phyloP scores from a whole-genome alignment of 345 rosid species.

The Trapa incisa region DNA sequence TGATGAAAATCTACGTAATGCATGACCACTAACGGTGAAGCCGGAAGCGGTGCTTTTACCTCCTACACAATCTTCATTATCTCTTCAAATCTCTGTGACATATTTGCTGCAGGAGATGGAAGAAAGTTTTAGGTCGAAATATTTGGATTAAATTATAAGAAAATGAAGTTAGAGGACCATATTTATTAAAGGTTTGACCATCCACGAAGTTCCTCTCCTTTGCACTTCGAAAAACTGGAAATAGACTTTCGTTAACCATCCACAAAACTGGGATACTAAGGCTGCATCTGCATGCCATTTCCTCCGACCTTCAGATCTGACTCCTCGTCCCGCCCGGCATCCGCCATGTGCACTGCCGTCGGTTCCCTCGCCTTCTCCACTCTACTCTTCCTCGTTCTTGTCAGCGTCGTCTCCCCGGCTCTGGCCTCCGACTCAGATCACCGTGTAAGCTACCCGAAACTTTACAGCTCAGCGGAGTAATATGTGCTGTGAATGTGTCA shows the following conservation, averaged over 20 bases:
- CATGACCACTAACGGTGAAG: conserved; percentile 15
- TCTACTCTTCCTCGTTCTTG: conserved; percentile 14
- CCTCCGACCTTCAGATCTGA: conserved; percentile 22
- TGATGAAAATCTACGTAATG: no score
- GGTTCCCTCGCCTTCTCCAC: conserved; percentile 22
- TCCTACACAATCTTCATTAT: conserved; percentile 32
- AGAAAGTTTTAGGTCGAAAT: no score
- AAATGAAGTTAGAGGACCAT: no score
- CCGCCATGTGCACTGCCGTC: conserved; percentile 41
- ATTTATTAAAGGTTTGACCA: not conserved
- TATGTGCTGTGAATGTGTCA: not conserved
- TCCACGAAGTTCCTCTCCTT: not conserved
- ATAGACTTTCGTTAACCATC: not conserved
- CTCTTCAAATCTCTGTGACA: conserved; percentile 58
- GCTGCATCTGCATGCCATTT: not conserved
- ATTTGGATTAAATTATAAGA: no score
- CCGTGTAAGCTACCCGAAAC: conserved; percentile 37
- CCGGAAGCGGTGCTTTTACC: conserved; percentile 18
- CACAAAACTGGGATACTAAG: not conserved
- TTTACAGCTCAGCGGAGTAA: conserved; percentile 22
- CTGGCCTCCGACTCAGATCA: conserved; percentile 86
- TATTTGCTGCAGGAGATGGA: conserved; percentile 31
- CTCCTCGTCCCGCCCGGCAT: no score
- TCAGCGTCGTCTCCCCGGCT: conserved; percentile 24
- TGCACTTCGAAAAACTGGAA: no score